phyloP scores from a whole-genome alignment of 306 rosid species.

The Astragalus membranaceus region DNA sequence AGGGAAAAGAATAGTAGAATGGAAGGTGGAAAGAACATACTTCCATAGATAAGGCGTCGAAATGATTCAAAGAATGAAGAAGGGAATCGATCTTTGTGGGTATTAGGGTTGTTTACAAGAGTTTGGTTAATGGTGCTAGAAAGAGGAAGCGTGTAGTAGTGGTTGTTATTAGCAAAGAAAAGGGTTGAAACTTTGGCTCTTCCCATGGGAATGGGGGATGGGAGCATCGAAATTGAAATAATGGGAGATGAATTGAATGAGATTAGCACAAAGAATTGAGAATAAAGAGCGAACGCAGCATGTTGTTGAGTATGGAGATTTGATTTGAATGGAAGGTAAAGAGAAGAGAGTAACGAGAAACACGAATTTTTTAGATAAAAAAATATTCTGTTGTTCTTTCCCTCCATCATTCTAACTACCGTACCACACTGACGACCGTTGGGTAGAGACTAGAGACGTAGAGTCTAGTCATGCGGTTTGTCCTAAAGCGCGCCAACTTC shows the following conservation, averaged over 20 bases:
- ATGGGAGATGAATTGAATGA: not conserved
- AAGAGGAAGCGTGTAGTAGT: conserved; percentile 30
- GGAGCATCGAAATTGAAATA: not conserved
- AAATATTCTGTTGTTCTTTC: not conserved
- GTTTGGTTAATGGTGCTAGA: conserved; percentile 30
- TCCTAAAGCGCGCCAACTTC: no score
- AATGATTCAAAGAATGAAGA: conserved; percentile 14
- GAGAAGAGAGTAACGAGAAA: no score
- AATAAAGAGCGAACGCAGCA: not conserved
- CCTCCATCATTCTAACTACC: not conserved
- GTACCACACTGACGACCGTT: not conserved
- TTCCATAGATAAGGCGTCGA: conserved; percentile 27
- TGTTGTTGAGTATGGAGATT: not conserved
- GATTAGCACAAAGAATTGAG: not conserved
- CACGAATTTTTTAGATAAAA: no score
- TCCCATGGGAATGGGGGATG: conserved; percentile 27
- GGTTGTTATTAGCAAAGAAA: conserved; percentile 18
- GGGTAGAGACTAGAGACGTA: no score
- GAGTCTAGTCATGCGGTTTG: no score
- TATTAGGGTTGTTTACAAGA: conserved; percentile 32
- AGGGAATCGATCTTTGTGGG: conserved; percentile 14
- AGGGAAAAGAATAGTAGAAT: not conserved
- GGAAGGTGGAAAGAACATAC: conserved; percentile 5
- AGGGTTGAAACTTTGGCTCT: conserved; percentile 31
- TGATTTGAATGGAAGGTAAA: conserved; percentile 43